A percentile compares a stretch with the other conserved stretches of the same genome.
Evolutionary conservation across 768 basidiomycete genomes (phyloP).

Genomic region (Mycena galopus): DNA sequence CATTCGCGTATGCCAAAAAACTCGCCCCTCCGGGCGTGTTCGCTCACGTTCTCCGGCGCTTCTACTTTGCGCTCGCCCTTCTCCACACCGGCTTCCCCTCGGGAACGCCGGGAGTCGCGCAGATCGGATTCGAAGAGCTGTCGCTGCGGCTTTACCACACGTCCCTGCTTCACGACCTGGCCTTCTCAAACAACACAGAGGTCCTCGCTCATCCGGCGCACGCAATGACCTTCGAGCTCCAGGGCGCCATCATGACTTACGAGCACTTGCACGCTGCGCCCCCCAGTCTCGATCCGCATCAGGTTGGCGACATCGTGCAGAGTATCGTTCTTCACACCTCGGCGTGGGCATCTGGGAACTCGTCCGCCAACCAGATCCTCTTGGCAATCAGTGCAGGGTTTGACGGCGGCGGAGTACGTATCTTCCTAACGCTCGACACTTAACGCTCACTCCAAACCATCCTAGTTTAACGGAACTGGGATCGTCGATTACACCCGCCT

Average conservation of each 20-base stretch:
- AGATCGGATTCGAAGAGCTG: conserved; percentile 17
- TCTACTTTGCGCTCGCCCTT: too few species aligned
- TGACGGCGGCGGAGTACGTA: conserved; percentile 9
- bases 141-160: conserved; percentile 16
- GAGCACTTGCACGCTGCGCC: conserved; percentile 6
- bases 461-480: conserved; percentile 12
- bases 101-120: conserved; percentile 18
- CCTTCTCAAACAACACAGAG: background rate
- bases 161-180: conserved; percentile 17
- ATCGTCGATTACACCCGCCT: conserved; percentile 1
- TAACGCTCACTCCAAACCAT: conserved; percentile 5
- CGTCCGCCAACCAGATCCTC: conserved; percentile 9
- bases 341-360: conserved; percentile 1
- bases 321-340: conserved; percentile 9
- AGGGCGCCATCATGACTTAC: conserved; percentile 10
- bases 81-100: conserved; percentile 20
- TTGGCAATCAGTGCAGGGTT: conserved; percentile 5
- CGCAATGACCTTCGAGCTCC: conserved; percentile 16
- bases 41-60: conserved; percentile 13
- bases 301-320: too few species aligned
- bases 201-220: conserved; percentile 13
- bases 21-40: conserved; percentile 7
- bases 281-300: conserved; percentile 38
- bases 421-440: conserved; percentile 6
- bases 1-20: conserved; percentile 17